Percentiles rank a stretch among this genome's conserved stretches.
These are phyloP conservation scores for Hypoxylon fragiforme DNA, from an alignment of 495 filamentous ascomycete species.

Conservation along the genomic window DNA sequence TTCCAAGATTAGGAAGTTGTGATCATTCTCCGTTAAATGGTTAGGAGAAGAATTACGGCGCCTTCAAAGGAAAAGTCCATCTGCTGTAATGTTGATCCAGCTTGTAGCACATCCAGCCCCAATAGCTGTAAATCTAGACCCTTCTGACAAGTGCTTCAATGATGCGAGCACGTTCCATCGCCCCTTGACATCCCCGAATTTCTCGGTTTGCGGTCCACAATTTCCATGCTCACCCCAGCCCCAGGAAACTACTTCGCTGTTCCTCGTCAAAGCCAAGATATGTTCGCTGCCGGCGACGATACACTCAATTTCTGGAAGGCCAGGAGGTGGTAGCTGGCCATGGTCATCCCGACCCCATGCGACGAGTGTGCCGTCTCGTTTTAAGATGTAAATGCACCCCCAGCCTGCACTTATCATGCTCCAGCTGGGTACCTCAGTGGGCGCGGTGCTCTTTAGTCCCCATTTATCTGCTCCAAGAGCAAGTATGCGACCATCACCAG, in stretches of 20 bases:
- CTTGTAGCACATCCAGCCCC: constrained; percentile 89
- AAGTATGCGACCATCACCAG: constrained; percentile 55
- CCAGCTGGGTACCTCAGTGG: constrained; percentile 50
- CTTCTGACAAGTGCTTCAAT: constrained; percentile 49
- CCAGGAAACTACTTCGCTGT: constrained; percentile 71
- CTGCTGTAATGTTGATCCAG: constrained; percentile 62
- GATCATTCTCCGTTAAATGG: background rate
- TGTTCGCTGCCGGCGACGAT: constrained; percentile 90
- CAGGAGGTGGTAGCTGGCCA: constrained; percentile 70
- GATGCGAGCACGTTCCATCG: constrained; percentile 64
- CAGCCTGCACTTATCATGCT: constrained; percentile 73
- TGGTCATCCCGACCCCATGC: constrained; percentile 83
- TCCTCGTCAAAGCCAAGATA: constrained; percentile 65
- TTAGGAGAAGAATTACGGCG: background rate
- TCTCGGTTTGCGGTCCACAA: constrained; percentile 71
- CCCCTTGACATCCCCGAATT: constrained; percentile 65
- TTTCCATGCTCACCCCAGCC: constrained; percentile 99
- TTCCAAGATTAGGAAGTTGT: constrained; percentile 49
- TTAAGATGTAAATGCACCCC: constrained; percentile 75
- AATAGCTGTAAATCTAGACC: constrained; percentile 55
- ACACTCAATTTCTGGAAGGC: constrained; percentile 52
- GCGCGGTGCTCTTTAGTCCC: constrained; percentile 54
- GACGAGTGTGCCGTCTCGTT: constrained; percentile 55
- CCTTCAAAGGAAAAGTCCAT: constrained; percentile 33
- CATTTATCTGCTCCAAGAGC: constrained; percentile 75